Conservation (phyloP, 108 stramenopile species). For the Aurantiochytrium sp. region DNA sequence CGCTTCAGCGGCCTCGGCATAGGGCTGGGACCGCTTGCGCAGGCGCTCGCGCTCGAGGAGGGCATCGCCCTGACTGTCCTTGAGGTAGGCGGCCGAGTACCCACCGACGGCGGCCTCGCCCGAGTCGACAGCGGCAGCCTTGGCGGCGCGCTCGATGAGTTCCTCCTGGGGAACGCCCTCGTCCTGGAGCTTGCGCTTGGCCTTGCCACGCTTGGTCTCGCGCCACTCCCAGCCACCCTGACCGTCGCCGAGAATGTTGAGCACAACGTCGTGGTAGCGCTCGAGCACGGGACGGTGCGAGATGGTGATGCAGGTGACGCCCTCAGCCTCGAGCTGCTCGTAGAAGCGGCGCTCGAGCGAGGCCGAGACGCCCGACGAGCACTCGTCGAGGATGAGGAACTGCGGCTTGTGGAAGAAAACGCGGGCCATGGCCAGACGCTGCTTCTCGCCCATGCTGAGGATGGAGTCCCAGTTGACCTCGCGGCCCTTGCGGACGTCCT, state of each 20-base stretch:
- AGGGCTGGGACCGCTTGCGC: not conserved
- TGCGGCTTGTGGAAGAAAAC: constrained; percentile 42
- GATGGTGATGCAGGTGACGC: constrained; percentile 50
- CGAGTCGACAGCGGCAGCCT: not conserved
- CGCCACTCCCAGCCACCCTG: constrained; percentile 27
- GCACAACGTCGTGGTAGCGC: constrained; percentile 41
- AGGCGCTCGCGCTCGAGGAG: constrained; percentile 11
- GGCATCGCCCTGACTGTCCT: not conserved
- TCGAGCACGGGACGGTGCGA: constrained; percentile 46
- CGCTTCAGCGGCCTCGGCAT: not conserved
- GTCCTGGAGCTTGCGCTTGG: not conserved
- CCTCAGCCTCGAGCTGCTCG: constrained; percentile 21
- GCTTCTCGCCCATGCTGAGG: constrained; percentile 46
- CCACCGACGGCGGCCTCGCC: constrained; percentile 19
- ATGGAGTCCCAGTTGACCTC: constrained; percentile 41
- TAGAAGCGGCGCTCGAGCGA: constrained; percentile 46
- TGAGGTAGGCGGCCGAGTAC: constrained; percentile 26
- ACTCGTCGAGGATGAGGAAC: constrained; percentile 46
- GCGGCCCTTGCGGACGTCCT: constrained; percentile 36
- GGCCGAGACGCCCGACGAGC: not conserved
- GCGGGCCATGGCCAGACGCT: constrained; percentile 45
- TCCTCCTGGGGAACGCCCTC: not conserved
- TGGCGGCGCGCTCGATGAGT: not conserved
- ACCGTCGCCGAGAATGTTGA: constrained; percentile 22
- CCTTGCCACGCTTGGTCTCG: constrained; percentile 14